Evolutionary conservation across 192 early-diverging fungal species (phyloP).

Genomic region (Geosiphon pyriformis): DNA sequence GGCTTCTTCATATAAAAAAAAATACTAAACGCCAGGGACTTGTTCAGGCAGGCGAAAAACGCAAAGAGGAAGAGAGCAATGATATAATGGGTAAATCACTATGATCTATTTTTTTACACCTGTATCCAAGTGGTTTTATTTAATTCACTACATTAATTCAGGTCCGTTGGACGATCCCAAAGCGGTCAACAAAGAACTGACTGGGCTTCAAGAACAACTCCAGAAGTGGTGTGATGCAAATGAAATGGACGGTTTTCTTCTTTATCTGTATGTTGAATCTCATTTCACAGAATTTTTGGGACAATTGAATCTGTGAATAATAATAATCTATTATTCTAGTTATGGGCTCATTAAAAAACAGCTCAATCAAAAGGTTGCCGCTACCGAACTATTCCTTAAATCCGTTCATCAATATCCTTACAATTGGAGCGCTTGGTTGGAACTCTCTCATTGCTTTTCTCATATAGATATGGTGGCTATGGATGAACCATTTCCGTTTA

Average conservation of each 20-base stretch:
- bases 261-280: slow-evolving; percentile 51
- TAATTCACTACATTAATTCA: slow-evolving; percentile 15
- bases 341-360: slow-evolving; percentile 49
- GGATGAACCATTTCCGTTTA: neutral
- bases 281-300: slow-evolving; percentile 18
- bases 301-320: neutral
- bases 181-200: slow-evolving; percentile 44
- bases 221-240: slow-evolving; percentile 30
- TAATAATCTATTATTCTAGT: slow-evolving; percentile 30
- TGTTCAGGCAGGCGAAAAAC: slow-evolving; percentile 54
- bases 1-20: neutral
- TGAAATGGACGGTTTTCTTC: slow-evolving; percentile 60
- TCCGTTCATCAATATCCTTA: slow-evolving; percentile 69
- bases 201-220: slow-evolving; percentile 43
- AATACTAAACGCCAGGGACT: neutral
- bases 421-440: slow-evolving; percentile 93
- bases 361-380: slow-evolving; percentile 34
- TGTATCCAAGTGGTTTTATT: neutral
- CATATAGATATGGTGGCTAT: slow-evolving; percentile 11
- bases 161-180: slow-evolving; percentile 41
- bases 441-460: slow-evolving; percentile 41
- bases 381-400: slow-evolving; percentile 50
- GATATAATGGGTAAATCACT: slow-evolving; percentile 45
- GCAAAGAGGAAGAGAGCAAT: slow-evolving; percentile 50
- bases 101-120: neutral